Evolutionary conservation across 2,329 filamentous ascomycete species (phyloP), one percentile per base, ranked within the genome.

Genomic region (Acrocalymma vagum): DNA sequence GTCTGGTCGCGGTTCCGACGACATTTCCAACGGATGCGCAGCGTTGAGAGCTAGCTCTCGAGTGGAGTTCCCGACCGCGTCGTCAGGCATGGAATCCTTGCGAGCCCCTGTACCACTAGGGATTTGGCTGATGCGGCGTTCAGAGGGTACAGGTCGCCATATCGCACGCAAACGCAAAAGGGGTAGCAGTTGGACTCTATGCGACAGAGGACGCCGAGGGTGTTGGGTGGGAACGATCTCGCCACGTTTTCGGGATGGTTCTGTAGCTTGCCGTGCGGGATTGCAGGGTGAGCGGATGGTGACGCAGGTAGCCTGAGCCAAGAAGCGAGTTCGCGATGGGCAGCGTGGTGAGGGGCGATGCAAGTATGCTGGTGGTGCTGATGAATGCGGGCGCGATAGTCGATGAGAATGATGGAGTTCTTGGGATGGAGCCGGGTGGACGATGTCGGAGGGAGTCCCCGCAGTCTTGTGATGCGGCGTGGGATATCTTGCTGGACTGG

Each of bases 301-400:
- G 58, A 60, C 54, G 60, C 60, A 63, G 54, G 47, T 27, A 52
- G 48, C 54, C 50, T 51, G 31, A 23, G 41, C 31, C 33, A 20
- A 22, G 49, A 36, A 41, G 47, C 42, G 60, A 32, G 50, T 53
- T 59, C 48, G 46, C 36, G 31, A 33, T 40, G 29, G 27, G 34
- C 31, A 15, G 39, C 23, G 26, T 9, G 24, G 33, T 25, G 14
- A 26, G 30, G 5, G 33, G 27, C 21, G 30, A 27, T n/a, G 32
- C 16, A 20, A 30, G 26, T 13, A 29, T 38, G 24, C 29, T 41
- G 36, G 34, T 30, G 32, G 26, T 42, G 26, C 6, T 6, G 22
- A 31, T 30, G 38, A 9, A n/a, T n/a, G n/a, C n/a, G n/a, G n/a
- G n/a, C n/a, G n/a, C n/a, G n/a, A n/a, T n/a, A n/a, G n/a, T n/a